phyloP scores from a whole-genome alignment of 352 stramenopile genomes.

The Pythium rishiriense region DNA sequence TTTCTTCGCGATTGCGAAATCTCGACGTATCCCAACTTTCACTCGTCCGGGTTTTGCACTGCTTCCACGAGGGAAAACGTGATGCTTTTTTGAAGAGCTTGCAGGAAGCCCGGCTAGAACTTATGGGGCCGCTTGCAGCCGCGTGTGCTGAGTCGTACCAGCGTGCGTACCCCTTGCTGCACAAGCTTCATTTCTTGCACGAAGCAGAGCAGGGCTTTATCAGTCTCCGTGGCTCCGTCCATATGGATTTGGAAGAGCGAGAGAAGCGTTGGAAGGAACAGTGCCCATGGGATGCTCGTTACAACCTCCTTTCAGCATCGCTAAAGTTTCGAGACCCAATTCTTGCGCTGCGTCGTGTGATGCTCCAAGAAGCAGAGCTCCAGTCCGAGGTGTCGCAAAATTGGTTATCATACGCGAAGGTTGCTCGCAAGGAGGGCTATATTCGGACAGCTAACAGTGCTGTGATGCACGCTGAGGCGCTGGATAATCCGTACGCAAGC shows the following conservation, averaged over 20 bases:
- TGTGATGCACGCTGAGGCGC: constrained; percentile 81
- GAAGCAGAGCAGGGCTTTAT: constrained; percentile 45
- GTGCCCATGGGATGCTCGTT: constrained; percentile 67
- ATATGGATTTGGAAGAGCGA: constrained; percentile 9
- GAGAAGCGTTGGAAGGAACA: constrained; percentile 52
- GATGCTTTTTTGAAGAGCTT: constrained; percentile 62
- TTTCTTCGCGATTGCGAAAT: constrained; percentile 53
- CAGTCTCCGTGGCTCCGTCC: constrained; percentile 9
- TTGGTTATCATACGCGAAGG: constrained; percentile 83
- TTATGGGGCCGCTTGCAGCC: constrained; percentile 48
- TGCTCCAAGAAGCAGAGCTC: constrained; percentile 71
- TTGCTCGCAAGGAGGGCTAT: constrained; percentile 83
- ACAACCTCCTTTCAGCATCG: constrained; percentile 69
- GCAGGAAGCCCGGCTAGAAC: constrained; percentile 47
- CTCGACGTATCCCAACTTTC: constrained; percentile 76
- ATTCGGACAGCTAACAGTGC: constrained; percentile 78
- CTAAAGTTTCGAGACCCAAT: constrained; percentile 86
- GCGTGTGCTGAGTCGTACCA: constrained; percentile 52
- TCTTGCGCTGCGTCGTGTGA: constrained; percentile 74
- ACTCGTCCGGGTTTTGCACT: constrained; percentile 81
- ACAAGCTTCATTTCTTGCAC: constrained; percentile 50
- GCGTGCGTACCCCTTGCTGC: constrained; percentile 41
- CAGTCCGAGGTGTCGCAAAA: constrained; percentile 71
- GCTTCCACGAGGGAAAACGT: constrained; percentile 57
- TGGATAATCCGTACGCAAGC: constrained; percentile 71